A percentile compares a stretch with the other conserved stretches of the same genome.
Conservation (phyloP, 192 early-diverging fungal genomes). For the Coemansia sp. region DNA sequence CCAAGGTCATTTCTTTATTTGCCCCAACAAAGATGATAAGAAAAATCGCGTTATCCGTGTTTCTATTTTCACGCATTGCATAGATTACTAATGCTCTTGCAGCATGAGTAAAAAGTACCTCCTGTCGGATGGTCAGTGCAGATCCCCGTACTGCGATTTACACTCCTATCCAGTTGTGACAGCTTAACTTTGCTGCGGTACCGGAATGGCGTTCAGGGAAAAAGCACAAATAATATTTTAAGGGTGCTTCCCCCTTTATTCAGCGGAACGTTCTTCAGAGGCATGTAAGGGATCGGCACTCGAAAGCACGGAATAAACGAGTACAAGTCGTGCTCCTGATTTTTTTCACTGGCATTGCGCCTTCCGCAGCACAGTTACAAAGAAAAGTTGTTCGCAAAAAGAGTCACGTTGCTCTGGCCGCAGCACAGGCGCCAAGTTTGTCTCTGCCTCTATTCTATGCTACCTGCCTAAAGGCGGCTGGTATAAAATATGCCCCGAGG, state of each 20-base stretch:
- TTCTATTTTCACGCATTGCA: background rate
- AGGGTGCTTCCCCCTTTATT: background rate
- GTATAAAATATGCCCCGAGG: background rate
- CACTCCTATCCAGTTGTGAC: background rate
- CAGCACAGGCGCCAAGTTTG: background rate
- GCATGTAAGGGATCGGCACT: background rate
- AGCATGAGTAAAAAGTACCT: background rate
- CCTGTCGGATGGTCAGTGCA: background rate
- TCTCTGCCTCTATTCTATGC: background rate
- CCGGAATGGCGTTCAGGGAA: background rate
- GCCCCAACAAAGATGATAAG: background rate
- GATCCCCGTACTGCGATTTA: background rate
- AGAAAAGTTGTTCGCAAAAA: background rate
- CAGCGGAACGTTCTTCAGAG: background rate
- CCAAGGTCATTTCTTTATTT: background rate
- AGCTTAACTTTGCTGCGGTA: background rate
- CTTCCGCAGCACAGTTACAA: slow-evolving; percentile 4
- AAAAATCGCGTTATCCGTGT: background rate
- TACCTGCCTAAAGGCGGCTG: background rate
- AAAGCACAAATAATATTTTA: background rate
- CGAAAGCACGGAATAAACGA: background rate
- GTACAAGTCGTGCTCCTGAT: background rate
- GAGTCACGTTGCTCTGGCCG: background rate
- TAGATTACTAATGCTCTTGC: background rate
- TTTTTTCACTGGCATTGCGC: background rate